Evolutionary conservation across 83 land plant species (phyloP).

Genomic region (Thuja plicata): DNA sequence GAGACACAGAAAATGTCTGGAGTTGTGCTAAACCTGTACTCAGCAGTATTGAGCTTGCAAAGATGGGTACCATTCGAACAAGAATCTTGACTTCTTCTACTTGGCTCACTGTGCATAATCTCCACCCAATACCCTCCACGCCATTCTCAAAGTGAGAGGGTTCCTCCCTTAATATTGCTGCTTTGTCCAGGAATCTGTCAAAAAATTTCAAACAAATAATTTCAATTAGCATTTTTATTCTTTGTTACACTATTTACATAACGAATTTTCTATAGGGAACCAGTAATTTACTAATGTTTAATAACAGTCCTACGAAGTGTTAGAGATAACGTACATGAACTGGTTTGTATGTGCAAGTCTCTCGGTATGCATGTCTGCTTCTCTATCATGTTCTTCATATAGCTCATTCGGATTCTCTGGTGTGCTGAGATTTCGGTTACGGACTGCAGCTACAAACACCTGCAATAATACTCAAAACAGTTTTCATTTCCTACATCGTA

Average conservation of each 20-base stretch:
- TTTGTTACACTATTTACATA: not conserved
- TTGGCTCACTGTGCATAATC: constrained; percentile 47
- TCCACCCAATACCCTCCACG: constrained; percentile 33
- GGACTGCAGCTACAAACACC: constrained; percentile 17
- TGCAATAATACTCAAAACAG: not conserved
- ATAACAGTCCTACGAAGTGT: not conserved
- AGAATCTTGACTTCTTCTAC: constrained; percentile 52
- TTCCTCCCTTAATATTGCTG: constrained; percentile 23
- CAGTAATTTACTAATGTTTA: not conserved
- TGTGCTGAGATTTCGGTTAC: constrained; percentile 10
- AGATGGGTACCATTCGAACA: constrained; percentile 46
- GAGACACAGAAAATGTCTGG: constrained; percentile 54
- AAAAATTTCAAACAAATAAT: not conserved
- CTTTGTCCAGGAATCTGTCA: constrained; percentile 47
- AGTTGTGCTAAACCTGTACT: constrained; percentile 45
- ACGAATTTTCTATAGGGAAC: not conserved
- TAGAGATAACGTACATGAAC: constrained; percentile 11
- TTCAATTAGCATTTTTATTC: not conserved
- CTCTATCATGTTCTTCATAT: not conserved
- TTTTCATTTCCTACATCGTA: not conserved
- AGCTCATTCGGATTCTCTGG: constrained; percentile 16
- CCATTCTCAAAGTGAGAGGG: not conserved
- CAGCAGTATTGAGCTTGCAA: constrained; percentile 37
- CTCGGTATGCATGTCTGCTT: not conserved
- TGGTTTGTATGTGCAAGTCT: constrained; percentile 15